A percentile compares a stretch with the other conserved stretches of the same genome.
Conservation (phyloP, 768 basidiomycete species). For the Termitomyces sp. region DNA sequence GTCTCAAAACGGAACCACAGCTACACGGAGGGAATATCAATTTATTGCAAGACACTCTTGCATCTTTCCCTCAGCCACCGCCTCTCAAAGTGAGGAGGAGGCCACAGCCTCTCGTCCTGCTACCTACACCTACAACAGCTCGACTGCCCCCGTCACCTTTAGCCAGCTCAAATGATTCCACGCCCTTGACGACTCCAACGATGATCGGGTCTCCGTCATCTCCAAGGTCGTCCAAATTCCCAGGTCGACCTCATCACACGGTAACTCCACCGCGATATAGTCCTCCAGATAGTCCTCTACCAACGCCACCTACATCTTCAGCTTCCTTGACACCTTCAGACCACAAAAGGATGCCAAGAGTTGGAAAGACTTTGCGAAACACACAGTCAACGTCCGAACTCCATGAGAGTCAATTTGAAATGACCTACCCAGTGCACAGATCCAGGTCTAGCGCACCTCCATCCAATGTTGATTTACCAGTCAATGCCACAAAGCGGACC, state of each 20-base stretch:
- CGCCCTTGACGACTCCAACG: constrained; percentile 40
- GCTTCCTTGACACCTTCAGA: constrained; percentile 8
- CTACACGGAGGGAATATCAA: constrained; percentile 1
- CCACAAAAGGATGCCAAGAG: background rate
- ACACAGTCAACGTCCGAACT: constrained; percentile 21
- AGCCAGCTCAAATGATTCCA: constrained; percentile 35
- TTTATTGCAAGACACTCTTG: constrained; percentile 17
- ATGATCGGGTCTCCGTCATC: constrained; percentile 23
- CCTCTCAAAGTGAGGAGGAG: constrained; percentile 33
- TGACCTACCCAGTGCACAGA: constrained; percentile 14
- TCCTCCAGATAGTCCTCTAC: constrained; percentile 36
- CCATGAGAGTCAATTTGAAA: constrained; percentile 1
- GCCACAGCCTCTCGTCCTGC: constrained; percentile 37
- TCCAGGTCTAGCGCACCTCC: constrained; percentile 19
- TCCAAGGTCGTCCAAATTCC: constrained; percentile 10
- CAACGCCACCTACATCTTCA: constrained; percentile 24
- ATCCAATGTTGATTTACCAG: constrained; percentile 1
- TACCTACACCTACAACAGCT: constrained; percentile 23
- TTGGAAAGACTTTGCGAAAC: constrained; percentile 13
- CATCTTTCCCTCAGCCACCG: constrained; percentile 37
- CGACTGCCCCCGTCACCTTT: constrained; percentile 30
- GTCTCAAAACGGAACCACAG: constrained; percentile 9
- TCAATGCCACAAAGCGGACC: background rate
- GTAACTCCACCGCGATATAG: constrained; percentile 29
- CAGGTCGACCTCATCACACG: constrained; percentile 20